These are phyloP conservation scores for Trichothecium roseum DNA, from an alignment of 2,329 filamentous ascomycete genomes.

Conservation along the genomic window DNA sequence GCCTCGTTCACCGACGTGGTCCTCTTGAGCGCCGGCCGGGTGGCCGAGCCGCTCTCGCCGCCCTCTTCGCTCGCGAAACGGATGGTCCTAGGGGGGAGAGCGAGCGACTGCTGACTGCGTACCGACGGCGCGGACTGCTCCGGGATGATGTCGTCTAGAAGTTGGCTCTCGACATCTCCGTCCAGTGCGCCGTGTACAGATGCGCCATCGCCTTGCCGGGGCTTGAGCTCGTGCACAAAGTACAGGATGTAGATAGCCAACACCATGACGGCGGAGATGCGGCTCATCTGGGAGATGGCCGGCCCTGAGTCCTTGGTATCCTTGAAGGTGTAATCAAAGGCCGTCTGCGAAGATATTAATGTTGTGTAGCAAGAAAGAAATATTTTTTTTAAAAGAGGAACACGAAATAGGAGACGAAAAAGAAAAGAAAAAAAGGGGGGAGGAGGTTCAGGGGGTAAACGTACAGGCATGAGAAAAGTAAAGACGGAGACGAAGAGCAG, in stretches of 20 bases:
- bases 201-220: conserved; percentile 58
- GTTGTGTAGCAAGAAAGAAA: not conserved
- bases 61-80: conserved; percentile 3
- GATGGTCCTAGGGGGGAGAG: conserved; percentile 13
- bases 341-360: conserved; percentile 20
- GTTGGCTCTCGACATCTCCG: conserved; percentile 45
- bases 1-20: not conserved
- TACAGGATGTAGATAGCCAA: conserved; percentile 64
- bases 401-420: no score
- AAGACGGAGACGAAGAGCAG: conserved; percentile 27
- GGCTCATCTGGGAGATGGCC: conserved; percentile 61
- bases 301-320: conserved; percentile 42
- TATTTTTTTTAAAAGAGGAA: no score
- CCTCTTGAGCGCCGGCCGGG: not conserved
- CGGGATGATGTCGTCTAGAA: conserved; percentile 33
- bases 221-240: conserved; percentile 66
- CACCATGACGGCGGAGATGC: conserved; percentile 66
- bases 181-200: conserved; percentile 32
- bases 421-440: no score
- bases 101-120: conserved; percentile 1
- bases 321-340: conserved; percentile 42
- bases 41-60: conserved; percentile 1
- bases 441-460: no score
- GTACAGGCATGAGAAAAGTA: conserved; percentile 25
- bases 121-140: conserved; percentile 2